Conservation (phyloP, 2,329 filamentous ascomycete genomes). For the Ophiostoma perfectum region DNA sequence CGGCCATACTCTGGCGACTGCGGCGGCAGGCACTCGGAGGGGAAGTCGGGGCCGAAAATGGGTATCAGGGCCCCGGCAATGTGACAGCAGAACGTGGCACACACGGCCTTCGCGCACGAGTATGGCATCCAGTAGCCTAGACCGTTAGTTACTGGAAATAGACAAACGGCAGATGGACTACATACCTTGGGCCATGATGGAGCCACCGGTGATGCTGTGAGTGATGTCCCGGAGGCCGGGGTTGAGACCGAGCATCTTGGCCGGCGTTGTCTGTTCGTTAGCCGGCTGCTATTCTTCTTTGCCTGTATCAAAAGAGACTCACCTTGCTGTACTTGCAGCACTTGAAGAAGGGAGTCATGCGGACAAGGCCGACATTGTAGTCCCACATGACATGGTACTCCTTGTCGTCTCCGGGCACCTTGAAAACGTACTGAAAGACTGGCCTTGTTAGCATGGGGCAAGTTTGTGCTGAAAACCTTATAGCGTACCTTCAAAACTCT, state of each 20-base stretch:
- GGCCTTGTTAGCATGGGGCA: no score
- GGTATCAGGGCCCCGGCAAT: slow-evolving; percentile 85
- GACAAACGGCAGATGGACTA: neutral
- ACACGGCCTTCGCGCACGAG: slow-evolving; percentile 76
- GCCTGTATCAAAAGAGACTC: no score
- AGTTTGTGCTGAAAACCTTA: no score
- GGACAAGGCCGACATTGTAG: slow-evolving; percentile 87
- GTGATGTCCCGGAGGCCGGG: slow-evolving; percentile 81
- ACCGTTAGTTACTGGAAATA: slow-evolving; percentile 5
- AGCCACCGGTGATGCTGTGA: slow-evolving; percentile 90
- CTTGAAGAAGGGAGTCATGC: slow-evolving; percentile 94
- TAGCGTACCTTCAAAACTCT: slow-evolving; percentile 62
- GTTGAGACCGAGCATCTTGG: slow-evolving; percentile 74
- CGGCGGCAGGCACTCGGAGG: slow-evolving; percentile 61
- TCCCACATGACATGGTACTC: slow-evolving; percentile 89
- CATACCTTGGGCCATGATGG: slow-evolving; percentile 81
- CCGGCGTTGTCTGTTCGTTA: slow-evolving; percentile 63
- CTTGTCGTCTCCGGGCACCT: slow-evolving; percentile 56
- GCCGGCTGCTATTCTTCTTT: no score
- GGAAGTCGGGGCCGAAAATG: slow-evolving; percentile 80
- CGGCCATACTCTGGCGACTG: slow-evolving; percentile 58
- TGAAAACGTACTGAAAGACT: slow-evolving; percentile 81
- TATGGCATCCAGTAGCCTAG: slow-evolving; percentile 96
- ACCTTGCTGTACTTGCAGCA: slow-evolving; percentile 74
- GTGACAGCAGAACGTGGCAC: slow-evolving; percentile 79